Percentiles rank a stretch among this genome's conserved stretches.
phyloP scores from a whole-genome alignment of 768 basidiomycete species.

The Fomitopsis serialis region DNA sequence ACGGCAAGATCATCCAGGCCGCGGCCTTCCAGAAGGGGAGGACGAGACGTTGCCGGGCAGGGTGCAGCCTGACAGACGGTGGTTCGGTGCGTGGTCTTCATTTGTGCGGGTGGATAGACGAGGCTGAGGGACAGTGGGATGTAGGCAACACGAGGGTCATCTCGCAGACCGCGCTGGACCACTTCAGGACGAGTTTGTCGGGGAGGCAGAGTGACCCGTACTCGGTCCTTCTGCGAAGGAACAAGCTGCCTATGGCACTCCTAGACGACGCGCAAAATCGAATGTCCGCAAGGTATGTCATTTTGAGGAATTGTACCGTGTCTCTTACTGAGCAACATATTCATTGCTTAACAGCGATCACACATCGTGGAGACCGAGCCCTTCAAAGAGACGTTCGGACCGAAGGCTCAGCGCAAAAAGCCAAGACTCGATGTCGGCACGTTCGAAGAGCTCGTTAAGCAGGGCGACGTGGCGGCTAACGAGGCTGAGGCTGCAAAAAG shows the following conservation, averaged over 20 bases:
- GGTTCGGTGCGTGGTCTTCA: constrained; percentile 75
- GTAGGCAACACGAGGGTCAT: constrained; percentile 97
- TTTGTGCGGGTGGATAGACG: not conserved
- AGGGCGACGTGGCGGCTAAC: constrained; percentile 50
- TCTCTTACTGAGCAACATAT: not conserved
- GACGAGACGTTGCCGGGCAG: constrained; percentile 85
- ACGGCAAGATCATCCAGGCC: constrained; percentile 89
- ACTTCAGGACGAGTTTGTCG: constrained; percentile 87
- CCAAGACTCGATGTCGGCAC: constrained; percentile 84
- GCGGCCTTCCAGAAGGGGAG: constrained; percentile 95
- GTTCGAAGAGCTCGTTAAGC: constrained; percentile 83
- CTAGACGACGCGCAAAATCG: constrained; percentile 84
- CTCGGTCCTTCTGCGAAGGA: constrained; percentile 86
- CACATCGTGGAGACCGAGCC: constrained; percentile 97
- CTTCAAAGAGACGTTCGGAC: constrained; percentile 91
- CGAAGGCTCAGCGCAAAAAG: constrained; percentile 90
- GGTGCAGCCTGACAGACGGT: constrained; percentile 91
- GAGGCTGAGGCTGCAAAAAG: constrained; percentile 42
- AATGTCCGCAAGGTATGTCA: constrained; percentile 61
- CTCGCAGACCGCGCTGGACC: constrained; percentile 91
- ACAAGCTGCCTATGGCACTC: constrained; percentile 96
- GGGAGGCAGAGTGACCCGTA: constrained; percentile 91
- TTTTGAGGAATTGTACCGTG: not conserved
- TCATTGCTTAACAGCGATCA: constrained; percentile 47
- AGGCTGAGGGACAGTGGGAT: not conserved